phyloP scores from a whole-genome alignment of 345 rosid genomes.

The Acer yangbiense region DNA sequence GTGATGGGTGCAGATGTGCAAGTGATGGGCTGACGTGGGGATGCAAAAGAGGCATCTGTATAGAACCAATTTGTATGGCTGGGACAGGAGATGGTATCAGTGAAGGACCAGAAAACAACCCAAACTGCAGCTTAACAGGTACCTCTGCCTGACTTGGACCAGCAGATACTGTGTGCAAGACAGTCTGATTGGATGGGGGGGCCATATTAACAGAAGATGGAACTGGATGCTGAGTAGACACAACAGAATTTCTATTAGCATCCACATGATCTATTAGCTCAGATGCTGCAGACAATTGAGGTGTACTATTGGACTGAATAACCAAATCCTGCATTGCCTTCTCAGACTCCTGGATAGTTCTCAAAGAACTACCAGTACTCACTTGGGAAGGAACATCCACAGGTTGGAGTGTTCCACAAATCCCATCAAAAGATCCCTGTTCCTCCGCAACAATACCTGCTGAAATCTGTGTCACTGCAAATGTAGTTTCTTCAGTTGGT shows the following conservation, averaged over 20 bases:
- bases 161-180: constrained; percentile 37
- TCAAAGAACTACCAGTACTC: constrained; percentile 42
- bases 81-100: constrained; percentile 91
- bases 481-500: constrained; percentile 45
- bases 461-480: constrained; percentile 44
- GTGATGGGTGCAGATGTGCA: constrained; percentile 63
- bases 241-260: constrained; percentile 36
- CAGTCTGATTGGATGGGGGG: constrained; percentile 48
- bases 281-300: constrained; percentile 38
- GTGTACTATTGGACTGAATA: constrained; percentile 41
- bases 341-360: constrained; percentile 56
- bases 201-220: constrained; percentile 37
- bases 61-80: constrained; percentile 99
- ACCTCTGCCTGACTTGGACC: constrained; percentile 55
- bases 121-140: constrained; percentile 89
- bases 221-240: constrained; percentile 34
- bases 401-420: constrained; percentile 31
- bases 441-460: constrained; percentile 41
- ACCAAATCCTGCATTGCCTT: constrained; percentile 50
- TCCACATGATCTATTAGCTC: constrained; percentile 41
- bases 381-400: constrained; percentile 43
- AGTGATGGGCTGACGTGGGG: constrained; percentile 69
- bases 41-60: constrained; percentile 98
- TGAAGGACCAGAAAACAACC: constrained; percentile 91
- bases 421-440: constrained; percentile 42